A percentile compares a stretch with the other conserved stretches of the same genome.
phyloP scores from a whole-genome alignment of 306 rosid genomes.

The Vigna trinervia region DNA sequence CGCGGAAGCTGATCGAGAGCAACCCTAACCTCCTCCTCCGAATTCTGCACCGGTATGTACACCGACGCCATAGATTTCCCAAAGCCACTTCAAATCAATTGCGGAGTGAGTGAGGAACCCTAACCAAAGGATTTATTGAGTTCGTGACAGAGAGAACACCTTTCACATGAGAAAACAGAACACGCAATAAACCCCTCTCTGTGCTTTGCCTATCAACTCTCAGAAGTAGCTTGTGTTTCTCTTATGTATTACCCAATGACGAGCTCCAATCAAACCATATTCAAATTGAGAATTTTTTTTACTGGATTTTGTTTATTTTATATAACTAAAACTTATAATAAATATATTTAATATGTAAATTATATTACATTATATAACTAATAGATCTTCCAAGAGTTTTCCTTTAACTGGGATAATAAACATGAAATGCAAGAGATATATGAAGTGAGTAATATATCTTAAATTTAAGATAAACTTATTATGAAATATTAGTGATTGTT shows the following conservation, averaged over 20 bases:
- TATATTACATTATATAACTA: too few relatives aligned
- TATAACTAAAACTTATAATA: too few relatives aligned
- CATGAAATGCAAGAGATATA: too few relatives aligned
- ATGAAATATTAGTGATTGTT: too few relatives aligned
- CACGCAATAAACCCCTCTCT: not conserved
- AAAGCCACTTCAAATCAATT: not conserved
- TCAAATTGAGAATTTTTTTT: not conserved
- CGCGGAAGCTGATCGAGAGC: constrained; percentile 93
- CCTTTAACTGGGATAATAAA: too few relatives aligned
- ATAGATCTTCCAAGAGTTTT: too few relatives aligned
- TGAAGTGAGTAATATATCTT: too few relatives aligned
- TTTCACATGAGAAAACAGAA: not conserved
- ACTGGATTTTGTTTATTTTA: too few relatives aligned
- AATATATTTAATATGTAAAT: too few relatives aligned
- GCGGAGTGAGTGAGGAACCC: constrained; percentile 45
- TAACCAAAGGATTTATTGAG: constrained; percentile 14
- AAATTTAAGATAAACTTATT: too few relatives aligned
- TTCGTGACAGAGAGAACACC: not conserved
- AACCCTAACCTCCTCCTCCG: constrained; percentile 98
- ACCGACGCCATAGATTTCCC: constrained; percentile 74
- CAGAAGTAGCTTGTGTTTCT: not conserved
- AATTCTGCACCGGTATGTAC: constrained; percentile 97
- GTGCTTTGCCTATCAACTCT: not conserved
- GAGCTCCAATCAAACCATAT: not conserved
- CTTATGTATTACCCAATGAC: not conserved